Conservation (phyloP, 768 basidiomycete species). For the Tephrocybe sp. region DNA sequence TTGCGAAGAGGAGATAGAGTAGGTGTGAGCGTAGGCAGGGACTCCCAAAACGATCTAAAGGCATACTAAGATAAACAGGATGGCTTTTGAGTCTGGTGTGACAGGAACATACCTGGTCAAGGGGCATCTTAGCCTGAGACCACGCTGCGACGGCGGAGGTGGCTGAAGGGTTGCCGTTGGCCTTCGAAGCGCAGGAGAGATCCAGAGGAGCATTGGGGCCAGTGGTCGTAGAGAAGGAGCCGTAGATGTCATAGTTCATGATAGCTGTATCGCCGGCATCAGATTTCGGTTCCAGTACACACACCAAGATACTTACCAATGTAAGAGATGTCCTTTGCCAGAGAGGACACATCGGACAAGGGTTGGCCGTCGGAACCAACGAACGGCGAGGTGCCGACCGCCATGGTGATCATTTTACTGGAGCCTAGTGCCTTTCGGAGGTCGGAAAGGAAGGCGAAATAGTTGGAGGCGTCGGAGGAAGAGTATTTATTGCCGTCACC, state of each 20-base stretch:
- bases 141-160: constrained; percentile 68
- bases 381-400: constrained; percentile 41
- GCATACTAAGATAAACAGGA: background rate
- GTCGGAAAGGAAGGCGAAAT: constrained; percentile 69
- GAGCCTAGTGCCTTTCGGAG: constrained; percentile 52
- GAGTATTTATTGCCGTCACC: constrained; percentile 64
- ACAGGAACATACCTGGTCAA: constrained; percentile 26
- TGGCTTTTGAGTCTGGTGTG: background rate
- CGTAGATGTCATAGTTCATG: constrained; percentile 62
- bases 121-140: constrained; percentile 75
- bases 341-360: constrained; percentile 64
- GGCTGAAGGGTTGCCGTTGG: constrained; percentile 61
- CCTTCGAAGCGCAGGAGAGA: constrained; percentile 60
- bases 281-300: too few species aligned
- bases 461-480: constrained; percentile 67
- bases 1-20: constrained; percentile 34
- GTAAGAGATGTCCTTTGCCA: constrained; percentile 59
- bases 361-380: constrained; percentile 53
- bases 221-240: constrained; percentile 37
- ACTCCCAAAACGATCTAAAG: constrained; percentile 72
- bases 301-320: constrained; percentile 32
- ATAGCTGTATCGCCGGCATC: constrained; percentile 38
- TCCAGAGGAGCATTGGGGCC: constrained; percentile 84
- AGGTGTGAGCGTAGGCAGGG: constrained; percentile 78
- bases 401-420: constrained; percentile 48